A percentile compares a stretch with the other conserved stretches of the same genome.
These are phyloP conservation scores for Alternaria gansuensis DNA, from an alignment of 2,329 filamentous ascomycete genomes.

Conservation along the genomic window DNA sequence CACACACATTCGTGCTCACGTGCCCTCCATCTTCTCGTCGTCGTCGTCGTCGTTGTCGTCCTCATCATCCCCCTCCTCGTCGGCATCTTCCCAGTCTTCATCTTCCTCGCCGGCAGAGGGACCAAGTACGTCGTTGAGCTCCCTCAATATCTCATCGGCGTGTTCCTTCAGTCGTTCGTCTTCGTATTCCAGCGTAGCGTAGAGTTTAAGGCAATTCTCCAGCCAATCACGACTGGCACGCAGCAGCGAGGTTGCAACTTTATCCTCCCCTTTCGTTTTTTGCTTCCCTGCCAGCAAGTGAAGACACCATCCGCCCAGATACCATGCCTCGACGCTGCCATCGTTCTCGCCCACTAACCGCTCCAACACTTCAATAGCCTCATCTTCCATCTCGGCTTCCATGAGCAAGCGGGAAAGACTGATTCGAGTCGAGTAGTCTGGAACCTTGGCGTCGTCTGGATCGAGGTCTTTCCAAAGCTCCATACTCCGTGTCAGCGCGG, in stretches of 20 bases:
- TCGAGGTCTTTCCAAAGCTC: slow-evolving; percentile 83
- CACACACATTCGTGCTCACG: slow-evolving; percentile 36
- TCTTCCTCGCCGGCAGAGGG: slow-evolving; percentile 55
- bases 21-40: slow-evolving; percentile 51
- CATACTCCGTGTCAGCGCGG: slow-evolving; percentile 80
- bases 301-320: slow-evolving; percentile 93
- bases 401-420: slow-evolving; percentile 85
- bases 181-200: slow-evolving; percentile 80
- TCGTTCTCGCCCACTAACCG: slow-evolving; percentile 88
- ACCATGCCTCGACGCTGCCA: slow-evolving; percentile 94
- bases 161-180: slow-evolving; percentile 81
- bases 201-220: slow-evolving; percentile 81
- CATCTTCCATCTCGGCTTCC: slow-evolving; percentile 85
- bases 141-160: slow-evolving; percentile 72
- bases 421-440: slow-evolving; percentile 86
- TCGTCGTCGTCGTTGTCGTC: slow-evolving; percentile 18
- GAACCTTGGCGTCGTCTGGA: slow-evolving; percentile 75
- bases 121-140: slow-evolving; percentile 56
- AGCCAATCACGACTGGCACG: slow-evolving; percentile 84
- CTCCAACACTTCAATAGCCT: slow-evolving; percentile 86
- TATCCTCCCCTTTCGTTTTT: slow-evolving; percentile 62
- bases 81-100: slow-evolving; percentile 54
- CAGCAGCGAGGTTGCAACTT: slow-evolving; percentile 66
- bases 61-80: slow-evolving; percentile 50
- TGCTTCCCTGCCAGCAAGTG: slow-evolving; percentile 79